A percentile compares a stretch with the other conserved stretches of the same genome.
Evolutionary conservation across 2,329 filamentous ascomycete genomes (phyloP).

Genomic region (Colletotrichum coccodes): DNA sequence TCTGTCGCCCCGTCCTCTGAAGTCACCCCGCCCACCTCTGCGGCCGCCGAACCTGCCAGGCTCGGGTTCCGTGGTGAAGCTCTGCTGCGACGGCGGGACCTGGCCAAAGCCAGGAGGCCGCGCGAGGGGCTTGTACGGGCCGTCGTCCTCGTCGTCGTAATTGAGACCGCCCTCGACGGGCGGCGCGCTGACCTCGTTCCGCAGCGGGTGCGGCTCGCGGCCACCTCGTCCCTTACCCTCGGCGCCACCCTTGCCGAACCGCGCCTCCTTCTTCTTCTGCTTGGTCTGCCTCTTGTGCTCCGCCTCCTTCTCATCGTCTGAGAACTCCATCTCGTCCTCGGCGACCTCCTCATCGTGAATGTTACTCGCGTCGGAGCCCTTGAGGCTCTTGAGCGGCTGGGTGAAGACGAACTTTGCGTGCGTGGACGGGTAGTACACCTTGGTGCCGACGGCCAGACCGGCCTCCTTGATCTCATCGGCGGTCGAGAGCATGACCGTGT

Average conservation of each 20-base stretch:
- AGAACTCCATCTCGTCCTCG: conserved; percentile 92
- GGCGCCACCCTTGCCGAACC: conserved; percentile 46
- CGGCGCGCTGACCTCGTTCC: conserved; percentile 50
- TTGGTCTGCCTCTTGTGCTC: conserved; percentile 79
- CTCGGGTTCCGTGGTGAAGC: conserved; percentile 51
- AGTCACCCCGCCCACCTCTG: conserved; percentile 55
- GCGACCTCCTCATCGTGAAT: conserved; percentile 91
- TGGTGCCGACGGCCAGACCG: conserved; percentile 74
- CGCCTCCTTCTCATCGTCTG: conserved; percentile 93
- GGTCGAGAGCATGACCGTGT: conserved; percentile 81
- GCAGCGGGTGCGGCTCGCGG: conserved; percentile 51
- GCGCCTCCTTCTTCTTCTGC: conserved; percentile 68
- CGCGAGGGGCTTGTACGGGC: conserved; percentile 77
- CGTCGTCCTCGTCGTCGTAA: conserved; percentile 76
- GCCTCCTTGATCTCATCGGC: conserved; percentile 74
- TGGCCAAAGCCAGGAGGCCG: conserved; percentile 72
- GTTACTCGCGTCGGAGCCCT: conserved; percentile 94
- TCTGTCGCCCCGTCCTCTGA: conserved; percentile 55
- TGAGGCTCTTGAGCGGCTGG: conserved; percentile 78
- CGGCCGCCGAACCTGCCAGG: conserved; percentile 41
- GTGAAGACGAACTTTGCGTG: conserved; percentile 91
- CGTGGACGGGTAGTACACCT: conserved; percentile 81
- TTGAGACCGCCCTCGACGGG: conserved; percentile 57
- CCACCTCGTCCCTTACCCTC: conserved; percentile 42
- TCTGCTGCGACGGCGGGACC: conserved; percentile 57